Conservation (phyloP, 108 stramenopile species). For the Ochromonas danica region DNA sequence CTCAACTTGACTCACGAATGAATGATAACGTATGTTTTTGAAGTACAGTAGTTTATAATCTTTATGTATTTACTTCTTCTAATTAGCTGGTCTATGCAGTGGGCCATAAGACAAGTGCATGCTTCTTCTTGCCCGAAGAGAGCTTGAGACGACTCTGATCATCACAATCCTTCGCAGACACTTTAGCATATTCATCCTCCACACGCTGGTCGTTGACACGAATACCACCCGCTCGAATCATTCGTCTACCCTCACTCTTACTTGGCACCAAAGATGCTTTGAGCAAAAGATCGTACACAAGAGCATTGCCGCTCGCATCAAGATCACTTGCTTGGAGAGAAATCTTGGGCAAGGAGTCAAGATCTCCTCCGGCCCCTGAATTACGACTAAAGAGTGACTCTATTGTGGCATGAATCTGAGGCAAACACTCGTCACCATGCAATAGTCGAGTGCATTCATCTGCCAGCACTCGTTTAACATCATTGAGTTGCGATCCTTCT, state of each 20-base stretch:
- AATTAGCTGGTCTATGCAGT: not conserved
- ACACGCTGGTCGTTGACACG: slow-evolving; percentile 48
- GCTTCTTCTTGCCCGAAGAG: slow-evolving; percentile 62
- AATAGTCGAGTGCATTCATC: slow-evolving; percentile 87
- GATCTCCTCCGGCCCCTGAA: slow-evolving; percentile 22
- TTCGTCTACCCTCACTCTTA: slow-evolving; percentile 86
- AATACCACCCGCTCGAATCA: slow-evolving; percentile 83
- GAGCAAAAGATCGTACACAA: slow-evolving; percentile 76
- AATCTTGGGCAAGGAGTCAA: slow-evolving; percentile 52
- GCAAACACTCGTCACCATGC: slow-evolving; percentile 79
- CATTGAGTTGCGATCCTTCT: slow-evolving; percentile 77
- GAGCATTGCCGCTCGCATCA: slow-evolving; percentile 41
- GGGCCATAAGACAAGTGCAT: slow-evolving; percentile 42
- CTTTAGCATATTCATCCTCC: slow-evolving; percentile 38
- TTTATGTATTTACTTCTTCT: not conserved
- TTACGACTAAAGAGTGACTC: slow-evolving; percentile 70
- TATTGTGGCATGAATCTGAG: slow-evolving; percentile 76
- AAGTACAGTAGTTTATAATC: not conserved
- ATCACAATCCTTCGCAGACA: slow-evolving; percentile 32
- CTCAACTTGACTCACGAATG: too few relatives aligned
- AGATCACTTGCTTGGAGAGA: not conserved
- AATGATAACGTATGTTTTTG: not conserved
- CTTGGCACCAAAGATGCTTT: slow-evolving; percentile 69
- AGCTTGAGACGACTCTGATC: slow-evolving; percentile 48
- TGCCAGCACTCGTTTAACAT: slow-evolving; percentile 88